A percentile compares a stretch with the other conserved stretches of the same genome.
phyloP scores from a whole-genome alignment of 257 asterid genomes.

The Primulina huaijiensis region DNA sequence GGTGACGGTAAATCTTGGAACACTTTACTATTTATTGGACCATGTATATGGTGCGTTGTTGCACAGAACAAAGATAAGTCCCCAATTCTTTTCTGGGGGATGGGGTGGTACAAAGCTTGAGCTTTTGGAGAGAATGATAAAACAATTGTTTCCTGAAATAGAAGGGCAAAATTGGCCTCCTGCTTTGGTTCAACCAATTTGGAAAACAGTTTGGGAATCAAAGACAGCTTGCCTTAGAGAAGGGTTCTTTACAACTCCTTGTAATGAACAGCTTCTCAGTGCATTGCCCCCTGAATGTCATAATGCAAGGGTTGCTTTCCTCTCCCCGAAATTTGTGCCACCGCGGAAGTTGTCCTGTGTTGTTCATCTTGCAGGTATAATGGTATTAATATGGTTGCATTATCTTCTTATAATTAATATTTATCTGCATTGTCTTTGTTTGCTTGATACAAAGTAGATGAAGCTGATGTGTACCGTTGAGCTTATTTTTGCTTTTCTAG shows the following conservation, averaged over 20 bases:
- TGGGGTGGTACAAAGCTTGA: slow-evolving; percentile 98
- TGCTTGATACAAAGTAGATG: neutral
- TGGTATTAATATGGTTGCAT: neutral
- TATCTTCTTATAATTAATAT: neutral
- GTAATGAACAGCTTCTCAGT: slow-evolving; percentile 64
- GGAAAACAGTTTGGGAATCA: slow-evolving; percentile 93
- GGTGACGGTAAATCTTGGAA: slow-evolving; percentile 82
- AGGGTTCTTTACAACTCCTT: slow-evolving; percentile 84
- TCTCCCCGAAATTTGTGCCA: slow-evolving; percentile 56
- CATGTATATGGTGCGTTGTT: slow-evolving; percentile 88
- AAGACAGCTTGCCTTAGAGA: slow-evolving; percentile 68
- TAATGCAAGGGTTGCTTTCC: slow-evolving; percentile 84
- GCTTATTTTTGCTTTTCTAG: neutral
- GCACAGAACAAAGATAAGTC: slow-evolving; percentile 82
- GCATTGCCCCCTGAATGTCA: slow-evolving; percentile 95
- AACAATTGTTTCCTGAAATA: slow-evolving; percentile 61
- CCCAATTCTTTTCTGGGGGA: slow-evolving; percentile 80
- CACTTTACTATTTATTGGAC: slow-evolving; percentile 76
- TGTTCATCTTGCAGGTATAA: slow-evolving; percentile 93
- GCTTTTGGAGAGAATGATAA: slow-evolving; percentile 73
- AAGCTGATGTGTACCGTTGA: neutral
- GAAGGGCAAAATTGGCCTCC: slow-evolving; percentile 88
- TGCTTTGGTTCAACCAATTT: slow-evolving; percentile 52
- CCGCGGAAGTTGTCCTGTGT: slow-evolving; percentile 82
- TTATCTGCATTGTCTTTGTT: slow-evolving; percentile 1